Base-by-base conservation (phyloP, 768 basidiomycete species). In the Mycena albidolilacea region DNA sequence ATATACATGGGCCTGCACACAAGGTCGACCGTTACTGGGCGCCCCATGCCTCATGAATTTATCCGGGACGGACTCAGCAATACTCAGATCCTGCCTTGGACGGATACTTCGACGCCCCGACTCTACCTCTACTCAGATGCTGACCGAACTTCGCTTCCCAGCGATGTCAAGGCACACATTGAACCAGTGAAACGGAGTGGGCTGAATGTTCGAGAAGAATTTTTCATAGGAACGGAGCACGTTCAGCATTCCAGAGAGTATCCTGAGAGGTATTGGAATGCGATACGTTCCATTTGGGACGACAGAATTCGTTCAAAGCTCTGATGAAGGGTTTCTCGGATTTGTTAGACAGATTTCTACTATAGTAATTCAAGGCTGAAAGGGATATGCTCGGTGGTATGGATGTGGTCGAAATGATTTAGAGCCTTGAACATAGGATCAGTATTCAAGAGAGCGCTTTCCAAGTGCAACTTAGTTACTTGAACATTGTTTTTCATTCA, bases 51-150 rank as follows among this genome's bases (percentile, higher is more conserved):
- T 3, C 69, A 64, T 10, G 6, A 37, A 2, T 70, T 70, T 39
- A 39, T 70, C 35, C 38, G 55, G 3, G 52, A 64, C 1, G 69
- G 69, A 4, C 17, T 70, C 30, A 46, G 35, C 21, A 58, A 58
- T 38, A 54, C 69, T 1, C 19, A 37, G 9, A 43, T 64, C 21
- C 19, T 70, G 11, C 41, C 21, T 9, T 64, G 52, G 54, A 70
- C 37, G 54, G 54, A 70, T 10, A 17, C 5, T 3, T 14, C 54
- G 2, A 64, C 30, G 7, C 62, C 62, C 41, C 60, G 60, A 1
- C 46, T 70, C 1, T 70, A 70, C n/a, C 54, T 70, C 15, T 70
- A 70, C 41, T 70, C 69, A 1, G 69, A 70, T 14, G 35, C 61
- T 0, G 69, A 70, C 54, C 30, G n/a, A 19, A 8, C 44, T n/a